These are phyloP conservation scores for Paramecium sexaurelia DNA, from an alignment of 73 alveolate genomes.

Conservation along the genomic window DNA sequence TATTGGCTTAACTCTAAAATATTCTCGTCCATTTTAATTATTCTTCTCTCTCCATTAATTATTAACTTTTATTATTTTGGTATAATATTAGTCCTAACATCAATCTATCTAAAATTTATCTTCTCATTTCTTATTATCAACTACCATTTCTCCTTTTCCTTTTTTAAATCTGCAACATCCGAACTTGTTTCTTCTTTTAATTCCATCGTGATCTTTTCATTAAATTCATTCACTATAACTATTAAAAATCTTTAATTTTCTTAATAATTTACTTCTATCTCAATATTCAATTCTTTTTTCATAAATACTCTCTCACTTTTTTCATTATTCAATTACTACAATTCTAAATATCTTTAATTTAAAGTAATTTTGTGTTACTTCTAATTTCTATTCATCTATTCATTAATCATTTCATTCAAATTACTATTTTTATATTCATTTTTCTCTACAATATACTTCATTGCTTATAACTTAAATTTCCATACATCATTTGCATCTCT, in stretches of 20 bases:
- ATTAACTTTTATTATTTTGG: neutral
- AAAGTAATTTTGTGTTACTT: neutral
- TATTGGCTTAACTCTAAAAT: neutral
- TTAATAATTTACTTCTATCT: neutral
- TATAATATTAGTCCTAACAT: neutral
- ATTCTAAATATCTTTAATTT: neutral
- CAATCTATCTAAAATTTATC: neutral
- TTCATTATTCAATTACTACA: neutral
- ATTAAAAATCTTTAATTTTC: neutral
- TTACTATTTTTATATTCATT: neutral
- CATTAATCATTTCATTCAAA: neutral
- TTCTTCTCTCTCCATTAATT: neutral
- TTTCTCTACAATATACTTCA: neutral
- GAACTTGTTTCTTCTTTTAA: neutral
- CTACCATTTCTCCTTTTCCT: neutral
- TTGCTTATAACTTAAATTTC: neutral
- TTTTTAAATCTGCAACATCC: neutral
- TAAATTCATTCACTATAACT: neutral
- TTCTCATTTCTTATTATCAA: neutral
- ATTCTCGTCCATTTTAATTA: neutral
- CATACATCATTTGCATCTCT: neutral
- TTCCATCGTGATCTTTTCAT: neutral
- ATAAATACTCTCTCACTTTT: neutral
- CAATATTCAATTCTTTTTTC: neutral
- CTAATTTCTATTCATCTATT: neutral